Evolutionary conservation across 495 filamentous ascomycete genomes (phyloP).

Genomic region (Bryoglossum gracile): DNA sequence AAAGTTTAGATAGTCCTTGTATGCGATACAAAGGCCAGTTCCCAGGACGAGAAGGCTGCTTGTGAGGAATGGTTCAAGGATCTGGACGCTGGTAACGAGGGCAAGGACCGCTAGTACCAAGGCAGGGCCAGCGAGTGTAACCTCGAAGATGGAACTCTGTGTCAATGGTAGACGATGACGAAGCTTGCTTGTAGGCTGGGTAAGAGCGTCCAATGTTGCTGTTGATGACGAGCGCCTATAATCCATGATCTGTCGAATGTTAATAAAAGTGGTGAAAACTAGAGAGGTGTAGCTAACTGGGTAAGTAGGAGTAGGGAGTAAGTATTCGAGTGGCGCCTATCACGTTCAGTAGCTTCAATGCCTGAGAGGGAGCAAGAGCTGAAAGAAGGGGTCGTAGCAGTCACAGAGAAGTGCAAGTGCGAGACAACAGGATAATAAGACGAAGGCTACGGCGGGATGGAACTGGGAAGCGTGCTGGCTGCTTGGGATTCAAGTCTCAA

Average conservation of each 20-base stretch:
- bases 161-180: no score
- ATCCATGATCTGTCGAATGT: conserved; percentile 4
- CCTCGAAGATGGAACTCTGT: conserved; percentile 27
- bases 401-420: conserved; percentile 13
- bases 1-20: conserved; percentile 72
- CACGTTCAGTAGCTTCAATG: conserved; percentile 23
- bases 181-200: no score
- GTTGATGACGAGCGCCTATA: no score
- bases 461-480: neutral
- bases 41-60: conserved; percentile 41
- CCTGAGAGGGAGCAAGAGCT: conserved; percentile 16
- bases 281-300: neutral
- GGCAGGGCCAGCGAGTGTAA: conserved; percentile 40
- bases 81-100: conserved; percentile 42
- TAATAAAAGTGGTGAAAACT: conserved; percentile 3
- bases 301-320: neutral
- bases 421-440: neutral
- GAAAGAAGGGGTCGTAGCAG: conserved; percentile 15
- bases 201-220: no score
- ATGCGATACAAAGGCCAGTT: conserved; percentile 49
- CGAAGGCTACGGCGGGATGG: neutral
- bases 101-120: conserved; percentile 37
- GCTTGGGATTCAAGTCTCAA: conserved; percentile 4
- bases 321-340: conserved; percentile 12
- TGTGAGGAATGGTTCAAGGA: conserved; percentile 37